These are phyloP conservation scores for Tolypocladium inflatum DNA, from an alignment of 2,329 filamentous ascomycete genomes.

Conservation along the genomic window DNA sequence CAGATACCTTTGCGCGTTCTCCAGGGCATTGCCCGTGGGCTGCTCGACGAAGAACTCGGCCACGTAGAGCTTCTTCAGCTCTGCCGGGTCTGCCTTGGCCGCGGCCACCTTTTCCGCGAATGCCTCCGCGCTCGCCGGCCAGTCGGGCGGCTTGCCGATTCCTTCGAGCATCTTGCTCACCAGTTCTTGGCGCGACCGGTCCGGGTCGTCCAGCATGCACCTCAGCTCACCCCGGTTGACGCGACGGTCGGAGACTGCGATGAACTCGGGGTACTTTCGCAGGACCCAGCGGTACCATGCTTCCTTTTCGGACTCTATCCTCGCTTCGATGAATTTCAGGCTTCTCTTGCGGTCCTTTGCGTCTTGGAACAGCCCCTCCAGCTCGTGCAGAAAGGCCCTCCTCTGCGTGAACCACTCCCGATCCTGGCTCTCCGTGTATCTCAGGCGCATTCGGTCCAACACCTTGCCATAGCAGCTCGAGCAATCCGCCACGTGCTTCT, in stretches of 20 bases:
- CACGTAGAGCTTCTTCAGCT: conserved; percentile 28
- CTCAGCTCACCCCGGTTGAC: conserved; percentile 22
- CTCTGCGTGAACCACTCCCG: conserved; percentile 44
- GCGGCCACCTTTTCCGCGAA: conserved; percentile 23
- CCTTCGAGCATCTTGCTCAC: conserved; percentile 25
- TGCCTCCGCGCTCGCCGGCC: conserved; percentile 20
- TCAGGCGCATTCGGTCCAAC: conserved; percentile 32
- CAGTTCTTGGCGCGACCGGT: conserved; percentile 25
- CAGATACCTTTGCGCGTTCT: conserved; percentile 27
- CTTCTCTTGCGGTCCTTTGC: conserved; percentile 33
- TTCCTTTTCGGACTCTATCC: conserved; percentile 40
- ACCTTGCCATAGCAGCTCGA: conserved; percentile 36
- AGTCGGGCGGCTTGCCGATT: conserved; percentile 22
- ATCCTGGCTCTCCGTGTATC: conserved; percentile 23
- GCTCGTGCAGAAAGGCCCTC: conserved; percentile 36
- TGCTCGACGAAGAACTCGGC: conserved; percentile 30
- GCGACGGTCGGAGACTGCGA: conserved; percentile 20
- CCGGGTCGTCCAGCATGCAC: conserved; percentile 26
- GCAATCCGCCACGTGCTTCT: conserved; percentile 34
- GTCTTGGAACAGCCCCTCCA: conserved; percentile 39
- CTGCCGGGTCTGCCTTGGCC: conserved; percentile 18
- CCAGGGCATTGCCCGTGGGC: conserved; percentile 20
- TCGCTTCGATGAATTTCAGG: conserved; percentile 36
- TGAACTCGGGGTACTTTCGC: conserved; percentile 27
- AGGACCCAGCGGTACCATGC: conserved; percentile 42